Conservation (phyloP, 352 stramenopile species). For the Globisporangium parvum region DNA sequence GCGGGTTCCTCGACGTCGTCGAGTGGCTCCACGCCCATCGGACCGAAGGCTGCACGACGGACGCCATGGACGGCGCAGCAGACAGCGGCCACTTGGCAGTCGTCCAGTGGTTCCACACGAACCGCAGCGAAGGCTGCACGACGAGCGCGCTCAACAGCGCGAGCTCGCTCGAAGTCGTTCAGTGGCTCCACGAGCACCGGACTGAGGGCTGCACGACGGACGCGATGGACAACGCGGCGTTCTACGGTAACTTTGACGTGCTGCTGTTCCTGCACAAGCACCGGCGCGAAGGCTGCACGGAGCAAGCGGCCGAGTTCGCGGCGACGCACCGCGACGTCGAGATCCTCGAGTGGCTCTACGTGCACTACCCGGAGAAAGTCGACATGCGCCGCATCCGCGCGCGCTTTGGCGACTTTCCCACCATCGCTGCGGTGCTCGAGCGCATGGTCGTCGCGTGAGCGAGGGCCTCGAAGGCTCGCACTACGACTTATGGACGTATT, state of each 20-base stretch:
- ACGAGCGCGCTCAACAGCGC: conserved; percentile 13
- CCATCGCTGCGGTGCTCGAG: conserved; percentile 4
- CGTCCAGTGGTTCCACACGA: conserved; percentile 17
- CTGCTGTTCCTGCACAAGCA: conserved; percentile 17
- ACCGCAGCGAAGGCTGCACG: conserved; percentile 17
- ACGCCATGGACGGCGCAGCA: conserved; percentile 20
- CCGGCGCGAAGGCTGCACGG: conserved; percentile 14
- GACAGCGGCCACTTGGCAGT: conserved; percentile 14
- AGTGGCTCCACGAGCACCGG: conserved; percentile 16
- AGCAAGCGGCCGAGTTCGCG: conserved; percentile 20
- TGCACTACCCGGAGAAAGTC: conserved; percentile 13
- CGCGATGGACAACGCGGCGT: conserved; percentile 25
- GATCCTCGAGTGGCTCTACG: conserved; percentile 17
- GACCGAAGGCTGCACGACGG: conserved; percentile 12
- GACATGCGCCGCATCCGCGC: conserved; percentile 7
- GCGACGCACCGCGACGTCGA: conserved; percentile 11
- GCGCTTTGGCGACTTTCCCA: conserved; percentile 5
- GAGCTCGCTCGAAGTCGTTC: conserved; percentile 14
- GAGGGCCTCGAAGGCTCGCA: background rate
- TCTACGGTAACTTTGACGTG: conserved; percentile 24
- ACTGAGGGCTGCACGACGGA: conserved; percentile 16
- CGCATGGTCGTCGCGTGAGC: background rate
- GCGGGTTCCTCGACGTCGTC: conserved; percentile 8
- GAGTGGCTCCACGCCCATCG: conserved; percentile 13
- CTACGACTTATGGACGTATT: too few species aligned